These are phyloP conservation scores for Aspergillus nomiae DNA, from an alignment of 2,329 filamentous ascomycete species.

Conservation along the genomic window DNA sequence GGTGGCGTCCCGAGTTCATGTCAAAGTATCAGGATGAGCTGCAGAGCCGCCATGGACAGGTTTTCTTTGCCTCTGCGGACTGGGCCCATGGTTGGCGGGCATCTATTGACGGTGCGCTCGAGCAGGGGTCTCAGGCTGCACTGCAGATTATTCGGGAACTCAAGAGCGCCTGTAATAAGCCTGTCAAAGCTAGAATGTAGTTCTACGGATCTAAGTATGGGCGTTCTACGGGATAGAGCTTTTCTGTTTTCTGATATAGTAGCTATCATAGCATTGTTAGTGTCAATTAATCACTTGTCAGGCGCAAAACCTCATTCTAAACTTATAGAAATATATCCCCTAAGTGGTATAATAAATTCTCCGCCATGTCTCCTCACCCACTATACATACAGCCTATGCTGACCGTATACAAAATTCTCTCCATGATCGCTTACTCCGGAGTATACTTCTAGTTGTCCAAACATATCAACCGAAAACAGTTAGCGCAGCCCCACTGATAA, in stretches of 20 bases:
- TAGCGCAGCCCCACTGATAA: background rate
- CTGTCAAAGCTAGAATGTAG: background rate
- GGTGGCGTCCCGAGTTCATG: conserved; percentile 4
- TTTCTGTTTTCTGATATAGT: background rate
- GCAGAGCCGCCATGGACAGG: background rate
- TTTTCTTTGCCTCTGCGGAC: conserved; percentile 7
- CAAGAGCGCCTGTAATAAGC: background rate
- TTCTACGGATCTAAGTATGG: background rate
- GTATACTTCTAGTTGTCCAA: too few relatives aligned
- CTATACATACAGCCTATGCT: too few relatives aligned
- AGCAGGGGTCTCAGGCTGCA: background rate
- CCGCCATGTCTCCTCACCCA: too few relatives aligned
- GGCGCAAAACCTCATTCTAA: background rate
- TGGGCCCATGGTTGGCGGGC: conserved; percentile 9
- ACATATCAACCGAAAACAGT: background rate
- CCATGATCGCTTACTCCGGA: too few relatives aligned
- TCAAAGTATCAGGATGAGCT: conserved; percentile 4
- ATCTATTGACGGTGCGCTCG: conserved; percentile 3
- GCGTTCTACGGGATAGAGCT: background rate
- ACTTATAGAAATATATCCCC: too few relatives aligned
- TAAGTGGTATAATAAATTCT: accelerated
- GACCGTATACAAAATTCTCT: too few relatives aligned
- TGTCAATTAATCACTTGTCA: background rate
- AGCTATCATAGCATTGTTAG: too few relatives aligned
- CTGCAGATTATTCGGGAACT: background rate